Evolutionary conservation across 164 flowering plant species (phyloP), one percentile per base, ranked within the genome.

Genomic region (Berberis thunbergii): DNA sequence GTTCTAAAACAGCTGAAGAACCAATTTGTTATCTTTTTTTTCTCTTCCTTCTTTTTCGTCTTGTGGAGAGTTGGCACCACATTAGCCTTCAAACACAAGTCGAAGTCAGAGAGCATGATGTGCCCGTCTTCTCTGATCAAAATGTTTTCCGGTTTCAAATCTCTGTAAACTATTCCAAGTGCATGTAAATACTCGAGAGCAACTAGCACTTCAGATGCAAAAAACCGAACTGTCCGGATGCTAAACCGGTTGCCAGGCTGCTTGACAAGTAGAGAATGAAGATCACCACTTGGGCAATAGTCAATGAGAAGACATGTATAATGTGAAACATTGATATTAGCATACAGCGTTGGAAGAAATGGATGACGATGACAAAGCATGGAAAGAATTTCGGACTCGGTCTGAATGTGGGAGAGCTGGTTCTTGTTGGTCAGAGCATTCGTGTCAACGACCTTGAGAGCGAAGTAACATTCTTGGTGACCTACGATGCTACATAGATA

Each of bases 61-160:
- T 54, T 12, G 3, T 75, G 57, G 43, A 83, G 58, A 2, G 72
- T 69, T 41, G 93, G 91, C 6, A 59, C 75, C 45, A 86, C 84
- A 53, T 91, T 87, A 49, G 93, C 69, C 11, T 61, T 76, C 72
- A 91, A 88, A 68, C 89, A 88, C 53, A 93, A 77, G 67, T 93
- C 98, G 68, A 93, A 93, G 69, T 93, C 98, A 8, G 98, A 82
- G 41, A 90, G 82, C 97, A 93, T 90, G 49, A 90, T 80, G 65
- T 93, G 98, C 7, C 98, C 98, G 67, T 92, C 91, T 68, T 84
- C 96, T 40, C 96, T 72, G 43, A 85, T 85, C 60, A 92, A 75
- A 56, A 92, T 81, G 77, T 93, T 93, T 66, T 93, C 96, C 40
- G 98, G 98, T 72, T 93, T 93, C 59, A 93, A 76, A 70, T 93